Evolutionary conservation across 73 alveolate species (phyloP).

Genomic region (Paramecium primaurelia): DNA sequence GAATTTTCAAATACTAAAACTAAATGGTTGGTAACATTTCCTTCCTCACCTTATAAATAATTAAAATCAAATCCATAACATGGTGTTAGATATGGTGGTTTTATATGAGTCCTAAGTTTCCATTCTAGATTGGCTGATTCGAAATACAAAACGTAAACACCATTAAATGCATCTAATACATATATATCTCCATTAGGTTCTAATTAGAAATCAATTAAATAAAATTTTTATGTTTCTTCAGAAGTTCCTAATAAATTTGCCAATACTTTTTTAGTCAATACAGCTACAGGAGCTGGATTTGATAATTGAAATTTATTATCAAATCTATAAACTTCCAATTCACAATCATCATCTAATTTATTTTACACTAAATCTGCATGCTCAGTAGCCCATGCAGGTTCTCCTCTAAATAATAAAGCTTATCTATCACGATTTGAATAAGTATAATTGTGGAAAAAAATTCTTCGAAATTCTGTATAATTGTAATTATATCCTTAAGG

Average conservation of each 20-base stretch:
- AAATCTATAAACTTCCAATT: background rate
- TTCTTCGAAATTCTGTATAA: background rate
- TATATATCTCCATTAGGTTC: background rate
- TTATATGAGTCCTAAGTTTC: background rate
- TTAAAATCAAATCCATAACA: slow-evolving; percentile 4
- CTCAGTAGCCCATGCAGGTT: background rate
- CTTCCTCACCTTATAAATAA: background rate
- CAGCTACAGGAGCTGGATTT: background rate
- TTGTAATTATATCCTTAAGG: background rate
- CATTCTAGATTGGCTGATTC: background rate
- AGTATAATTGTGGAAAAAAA: background rate
- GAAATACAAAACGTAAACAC: background rate
- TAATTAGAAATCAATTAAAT: background rate
- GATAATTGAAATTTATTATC: background rate
- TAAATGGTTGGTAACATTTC: background rate
- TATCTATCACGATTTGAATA: background rate
- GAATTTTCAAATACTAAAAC: background rate
- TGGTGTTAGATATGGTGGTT: background rate
- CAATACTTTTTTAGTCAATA: background rate
- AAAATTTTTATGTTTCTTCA: background rate
- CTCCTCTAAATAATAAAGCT: background rate
- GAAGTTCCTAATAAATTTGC: background rate
- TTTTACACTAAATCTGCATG: background rate
- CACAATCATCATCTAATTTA: background rate
- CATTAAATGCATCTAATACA: slow-evolving; percentile 30